Evolutionary conservation across 106 monocot species (phyloP).

Genomic region (Vanilla planifolia): DNA sequence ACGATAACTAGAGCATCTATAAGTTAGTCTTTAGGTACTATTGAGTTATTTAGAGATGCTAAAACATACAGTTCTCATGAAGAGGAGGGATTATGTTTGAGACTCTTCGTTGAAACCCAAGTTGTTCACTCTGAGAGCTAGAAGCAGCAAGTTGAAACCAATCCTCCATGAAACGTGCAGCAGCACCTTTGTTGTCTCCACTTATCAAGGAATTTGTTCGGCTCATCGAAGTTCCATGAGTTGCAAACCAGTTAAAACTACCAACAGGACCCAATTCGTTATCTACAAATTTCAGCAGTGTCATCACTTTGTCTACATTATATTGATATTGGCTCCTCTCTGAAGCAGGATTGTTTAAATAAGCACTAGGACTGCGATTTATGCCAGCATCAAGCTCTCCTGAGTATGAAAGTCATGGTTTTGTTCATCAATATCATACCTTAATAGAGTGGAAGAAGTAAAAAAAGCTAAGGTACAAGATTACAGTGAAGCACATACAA

Average conservation of each 20-base stretch:
- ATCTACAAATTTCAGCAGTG: constrained; percentile 85
- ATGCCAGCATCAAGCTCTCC: constrained; percentile 91
- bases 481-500: neutral
- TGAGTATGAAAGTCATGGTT: constrained; percentile 21
- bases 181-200: constrained; percentile 96
- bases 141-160: constrained; percentile 41
- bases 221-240: constrained; percentile 97
- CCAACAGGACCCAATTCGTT: constrained; percentile 74
- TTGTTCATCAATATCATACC: neutral
- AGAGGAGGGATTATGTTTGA: constrained; percentile 47
- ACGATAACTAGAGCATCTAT: neutral
- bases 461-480: neutral
- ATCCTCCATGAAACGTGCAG: constrained; percentile 94
- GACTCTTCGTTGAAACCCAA: constrained; percentile 37
- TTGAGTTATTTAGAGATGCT: constrained; percentile 6
- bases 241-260: constrained; percentile 95
- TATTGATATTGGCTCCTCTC: constrained; percentile 57
- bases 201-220: constrained; percentile 80
- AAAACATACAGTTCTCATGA: constrained; percentile 39
- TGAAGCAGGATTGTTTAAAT: constrained; percentile 70
- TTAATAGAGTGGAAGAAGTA: too few species aligned
- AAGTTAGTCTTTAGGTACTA: too few species aligned
- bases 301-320: constrained; percentile 86
- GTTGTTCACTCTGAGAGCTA: constrained; percentile 3
- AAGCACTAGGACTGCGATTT: constrained; percentile 89